These are phyloP conservation scores for Berkeleyomyces rouxiae DNA, from an alignment of 2,329 filamentous ascomycete species.

Conservation along the genomic window DNA sequence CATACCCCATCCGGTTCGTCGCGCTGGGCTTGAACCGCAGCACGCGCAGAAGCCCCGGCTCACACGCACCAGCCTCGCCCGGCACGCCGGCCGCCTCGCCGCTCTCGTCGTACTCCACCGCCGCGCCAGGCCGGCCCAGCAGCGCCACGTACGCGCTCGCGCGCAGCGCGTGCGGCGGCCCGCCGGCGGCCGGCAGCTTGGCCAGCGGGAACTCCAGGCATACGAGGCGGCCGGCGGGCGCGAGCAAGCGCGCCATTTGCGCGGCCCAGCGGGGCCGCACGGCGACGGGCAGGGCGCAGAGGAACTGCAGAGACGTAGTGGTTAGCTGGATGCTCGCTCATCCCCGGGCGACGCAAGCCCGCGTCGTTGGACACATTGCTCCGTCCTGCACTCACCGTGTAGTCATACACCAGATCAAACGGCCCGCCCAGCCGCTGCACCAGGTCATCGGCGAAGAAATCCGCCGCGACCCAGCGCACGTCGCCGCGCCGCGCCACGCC, in stretches of 20 bases:
- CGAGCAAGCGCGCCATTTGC: constrained; percentile 34
- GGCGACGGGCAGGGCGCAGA: constrained; percentile 41
- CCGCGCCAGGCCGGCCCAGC: constrained; percentile 50
- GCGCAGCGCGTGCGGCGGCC: constrained; percentile 57
- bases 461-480: constrained; percentile 40
- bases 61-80: not conserved
- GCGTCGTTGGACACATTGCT: too few relatives aligned
- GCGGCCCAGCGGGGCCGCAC: constrained; percentile 36
- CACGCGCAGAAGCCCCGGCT: constrained; percentile 7
- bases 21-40: constrained; percentile 27
- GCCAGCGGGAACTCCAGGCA: constrained; percentile 65
- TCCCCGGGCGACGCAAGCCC: too few relatives aligned
- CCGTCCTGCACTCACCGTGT: constrained; percentile 31
- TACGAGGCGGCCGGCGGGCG: constrained; percentile 33
- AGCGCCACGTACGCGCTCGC: constrained; percentile 56
- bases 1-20: constrained; percentile 32
- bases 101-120: constrained; percentile 39
- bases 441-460: constrained; percentile 52
- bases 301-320: constrained; percentile 29
- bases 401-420: constrained; percentile 53
- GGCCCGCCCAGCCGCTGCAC: constrained; percentile 26
- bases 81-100: constrained; percentile 17
- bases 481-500: constrained; percentile 29
- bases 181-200: constrained; percentile 46
- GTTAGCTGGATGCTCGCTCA: not conserved